Evolutionary conservation across 768 basidiomycete species (phyloP), one percentile per base, ranked within the genome.

Genomic region (Xerocomellus intermedius): DNA sequence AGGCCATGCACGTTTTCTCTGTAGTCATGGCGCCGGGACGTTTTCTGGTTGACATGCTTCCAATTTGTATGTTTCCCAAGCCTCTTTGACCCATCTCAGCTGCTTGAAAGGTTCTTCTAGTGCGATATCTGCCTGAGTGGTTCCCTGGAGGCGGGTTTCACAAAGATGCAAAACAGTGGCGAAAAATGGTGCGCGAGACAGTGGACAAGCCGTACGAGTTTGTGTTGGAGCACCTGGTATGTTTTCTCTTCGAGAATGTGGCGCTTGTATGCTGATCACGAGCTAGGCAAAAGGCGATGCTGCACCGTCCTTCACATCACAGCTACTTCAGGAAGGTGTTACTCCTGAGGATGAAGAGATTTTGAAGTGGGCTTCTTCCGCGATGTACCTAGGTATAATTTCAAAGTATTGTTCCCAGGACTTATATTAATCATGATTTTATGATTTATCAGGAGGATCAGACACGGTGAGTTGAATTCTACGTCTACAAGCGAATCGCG

Each of bases 391-490:
- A 14, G 58, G 63, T 61, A 46, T 28, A 46, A 8, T 14, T 24
- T 52, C 39, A 5, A 12, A 17, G 12, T 37, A 28, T 28, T 24
- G n/a, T 12, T 10, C 13, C 5, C 2, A 32, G 5, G 2, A 32
- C 28, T 53, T 22, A 19, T 5, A 3, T 45, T 17, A n/a, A 16
- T 17, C 5, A 2, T 30, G 4, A 2, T 26, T 49, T 9, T 16
- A 9, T 30, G 19, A 13, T 37, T 7, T 21, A 35, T 42, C 41
- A 79, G 80, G 39, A 28, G 64, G 53, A 47, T 32, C 59, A 2
- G 61, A 66, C 9, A 63, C 58, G 1, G 63, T 59, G 16, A 22
- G 52, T 22, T 14, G 5, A 7, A 72, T 71, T 16, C 68, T 78
- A 26, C 12, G 3, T 24, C 4, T 12, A 8, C 10, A 26, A 41